These are phyloP conservation scores for Hirsutella rhossiliensis DNA, from an alignment of 2,329 filamentous ascomycete genomes.

Conservation along the genomic window DNA sequence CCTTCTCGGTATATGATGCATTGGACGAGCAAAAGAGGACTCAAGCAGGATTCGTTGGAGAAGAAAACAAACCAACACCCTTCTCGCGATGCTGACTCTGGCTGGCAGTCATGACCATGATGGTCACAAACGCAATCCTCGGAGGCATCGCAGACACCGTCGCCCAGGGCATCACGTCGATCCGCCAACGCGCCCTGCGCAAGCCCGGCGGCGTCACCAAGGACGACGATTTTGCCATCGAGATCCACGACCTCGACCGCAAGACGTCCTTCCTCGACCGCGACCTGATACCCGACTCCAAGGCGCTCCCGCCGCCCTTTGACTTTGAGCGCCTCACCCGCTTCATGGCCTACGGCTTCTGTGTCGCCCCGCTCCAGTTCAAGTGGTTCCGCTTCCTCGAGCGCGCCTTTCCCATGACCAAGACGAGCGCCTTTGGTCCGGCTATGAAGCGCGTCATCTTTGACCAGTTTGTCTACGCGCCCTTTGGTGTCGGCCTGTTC, in stretches of 20 bases:
- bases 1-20: background rate
- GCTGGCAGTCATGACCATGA: slow-evolving; percentile 82
- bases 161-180: slow-evolving; percentile 80
- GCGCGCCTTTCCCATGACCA: slow-evolving; percentile 71
- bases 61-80: background rate
- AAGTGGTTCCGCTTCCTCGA: slow-evolving; percentile 89
- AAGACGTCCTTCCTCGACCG: slow-evolving; percentile 56
- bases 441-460: slow-evolving; percentile 84
- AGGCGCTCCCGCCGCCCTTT: slow-evolving; percentile 63
- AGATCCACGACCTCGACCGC: slow-evolving; percentile 77
- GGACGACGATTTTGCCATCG: slow-evolving; percentile 67
- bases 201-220: slow-evolving; percentile 48
- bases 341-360: slow-evolving; percentile 96
- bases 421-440: slow-evolving; percentile 59
- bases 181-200: slow-evolving; percentile 54
- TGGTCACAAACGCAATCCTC: slow-evolving; percentile 95
- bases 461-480: slow-evolving; percentile 89
- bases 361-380: slow-evolving; percentile 91
- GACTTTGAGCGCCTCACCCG: slow-evolving; percentile 90
- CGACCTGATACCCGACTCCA: slow-evolving; percentile 54
- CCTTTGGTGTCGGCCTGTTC: slow-evolving; percentile 75
- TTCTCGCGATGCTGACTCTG: background rate
- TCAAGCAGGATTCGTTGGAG: no score
- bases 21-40: no score
- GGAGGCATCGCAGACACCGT: slow-evolving; percentile 94